A percentile compares a stretch with the other conserved stretches of the same genome.
These are phyloP conservation scores for cucumber (Cucumis sativus) DNA, from an alignment of 306 rosid species.

Conservation along the genomic window Cucumber_9930_V3 NC_026657.2:39148501-39149000, in stretches of 20 bases:
- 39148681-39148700: constrained; percentile 41
- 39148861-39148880: constrained; percentile 35
- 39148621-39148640: constrained; percentile 86
- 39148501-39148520: constrained; percentile 55
- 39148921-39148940: constrained; percentile 5
- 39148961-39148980: neutral
- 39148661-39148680: constrained; percentile 54
- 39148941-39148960: neutral
- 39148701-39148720: constrained; percentile 31
- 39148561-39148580: constrained; percentile 20
- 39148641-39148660: constrained; percentile 70
- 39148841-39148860: constrained; percentile 54
- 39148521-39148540: constrained; percentile 41
- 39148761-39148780: constrained; percentile 10
- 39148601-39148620: constrained; percentile 63
- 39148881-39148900: constrained; percentile 35
- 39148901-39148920: constrained; percentile 20
- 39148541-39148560: constrained; percentile 63
- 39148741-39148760: constrained; percentile 36
- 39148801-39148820: constrained; percentile 48
- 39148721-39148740: constrained; percentile 44
- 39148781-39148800: constrained; percentile 19
- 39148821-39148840: constrained; percentile 82
- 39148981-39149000: neutral
- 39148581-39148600: constrained; percentile 20